Base-by-base conservation (phyloP, 2,329 filamentous ascomycete species). In the Xylaria sp. region DNA sequence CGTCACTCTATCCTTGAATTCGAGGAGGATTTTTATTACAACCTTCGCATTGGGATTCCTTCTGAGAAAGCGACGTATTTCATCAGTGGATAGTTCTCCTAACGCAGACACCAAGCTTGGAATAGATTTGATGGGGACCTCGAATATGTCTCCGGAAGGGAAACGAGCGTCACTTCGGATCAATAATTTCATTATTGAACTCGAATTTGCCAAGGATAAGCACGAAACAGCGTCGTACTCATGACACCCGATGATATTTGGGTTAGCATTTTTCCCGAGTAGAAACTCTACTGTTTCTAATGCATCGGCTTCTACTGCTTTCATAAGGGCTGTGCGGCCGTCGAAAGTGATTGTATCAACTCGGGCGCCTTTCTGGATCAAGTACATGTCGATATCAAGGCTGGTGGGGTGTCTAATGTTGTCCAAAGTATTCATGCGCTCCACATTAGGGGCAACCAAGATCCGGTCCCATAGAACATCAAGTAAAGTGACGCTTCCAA, bases 311-410 rank as follows among this genome's bases (percentile, higher is more conserved):
- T 31, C 29, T 10, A 56, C 52, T 29, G 51, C 35, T 2, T 13
- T 47, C 10, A 13, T 6, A 21, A 60, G 58, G 38, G 23, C 58
- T 25, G 58, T 55, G 7, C n/a, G n/a, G n/a, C 21, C n/a, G 15
- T 21, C 27, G 17, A 15, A 19, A 33, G 4, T 1, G 2, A 10
- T 33, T 11, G 29, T 3, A 41, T 48, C 15, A 31, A 60, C 13
- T 2, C 1, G n/a, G 17, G 44, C 27, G 9, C 51, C 52, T 37
- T 31, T 51, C 19, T 51, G 3, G 7, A 55, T 19, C 15, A 55
- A 1, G 7, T 40, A 38, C 7, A 27, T 4, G 10, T 13, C 4
- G 13, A 55, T 23, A n/a, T 35, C 27, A 19, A 21, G 3, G 19
- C 3, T 19, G 35, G n/a, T n/a, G n/a, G n/a, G n/a, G n/a, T 4